Percentiles rank a stretch among this genome's conserved stretches.
These are phyloP conservation scores for Cryphonectria radicalis DNA, from an alignment of 2,329 filamentous ascomycete genomes.

Conservation along the genomic window DNA sequence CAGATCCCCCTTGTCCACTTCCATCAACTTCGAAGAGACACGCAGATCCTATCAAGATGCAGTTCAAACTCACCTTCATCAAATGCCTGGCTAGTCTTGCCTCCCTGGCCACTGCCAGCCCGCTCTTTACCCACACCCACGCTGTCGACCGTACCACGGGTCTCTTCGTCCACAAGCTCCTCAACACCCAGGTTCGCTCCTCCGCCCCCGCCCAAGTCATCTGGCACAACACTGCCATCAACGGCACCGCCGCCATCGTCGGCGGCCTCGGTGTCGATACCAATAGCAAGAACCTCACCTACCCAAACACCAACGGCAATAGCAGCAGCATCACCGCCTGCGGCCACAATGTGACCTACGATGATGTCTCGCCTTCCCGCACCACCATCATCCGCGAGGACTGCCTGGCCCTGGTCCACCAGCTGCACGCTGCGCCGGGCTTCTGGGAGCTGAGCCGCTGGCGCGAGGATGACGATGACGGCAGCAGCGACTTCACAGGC, in stretches of 20 bases:
- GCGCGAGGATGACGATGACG: background rate
- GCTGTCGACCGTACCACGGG: too few relatives aligned
- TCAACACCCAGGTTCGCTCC: background rate
- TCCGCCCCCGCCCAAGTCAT: background rate
- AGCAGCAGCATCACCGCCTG: constrained; percentile 12
- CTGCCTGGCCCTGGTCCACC: background rate
- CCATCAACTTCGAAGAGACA: background rate
- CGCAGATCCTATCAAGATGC: constrained; percentile 1
- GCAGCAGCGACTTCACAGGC: background rate
- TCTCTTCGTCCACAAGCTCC: constrained; percentile 1
- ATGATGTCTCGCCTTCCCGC: constrained; percentile 14
- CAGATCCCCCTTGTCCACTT: background rate
- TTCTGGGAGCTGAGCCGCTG: constrained; percentile 16
- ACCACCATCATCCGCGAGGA: constrained; percentile 16
- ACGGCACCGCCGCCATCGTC: background rate
- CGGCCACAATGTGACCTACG: constrained; percentile 8
- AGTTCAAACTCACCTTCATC: background rate
- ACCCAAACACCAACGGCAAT: background rate
- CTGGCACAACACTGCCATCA: constrained; percentile 7
- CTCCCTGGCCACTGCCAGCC: background rate
- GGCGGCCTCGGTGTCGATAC: background rate
- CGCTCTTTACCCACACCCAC: background rate
- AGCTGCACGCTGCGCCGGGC: constrained; percentile 1
- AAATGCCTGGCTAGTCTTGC: background rate
- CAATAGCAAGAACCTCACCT: background rate